Base-by-base conservation (phyloP, 768 basidiomycete genomes). In the Tricholoma sp. region DNA sequence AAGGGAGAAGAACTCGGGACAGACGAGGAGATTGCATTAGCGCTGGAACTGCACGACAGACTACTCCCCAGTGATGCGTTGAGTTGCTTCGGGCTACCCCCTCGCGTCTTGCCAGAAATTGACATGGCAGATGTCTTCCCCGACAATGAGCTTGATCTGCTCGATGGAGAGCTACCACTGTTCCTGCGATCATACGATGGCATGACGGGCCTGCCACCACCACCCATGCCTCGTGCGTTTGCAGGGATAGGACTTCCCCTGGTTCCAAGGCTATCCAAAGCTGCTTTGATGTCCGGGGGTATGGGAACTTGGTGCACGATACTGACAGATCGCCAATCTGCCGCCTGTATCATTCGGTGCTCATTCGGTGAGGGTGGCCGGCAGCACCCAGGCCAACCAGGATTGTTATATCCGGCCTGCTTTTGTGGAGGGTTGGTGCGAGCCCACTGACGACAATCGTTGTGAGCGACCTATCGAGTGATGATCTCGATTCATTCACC, bases 311-410 rank as follows among this genome's bases (percentile, higher is more conserved):
- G 80, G 66, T 92, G 87, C 10, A 91, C 83, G 59, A 81, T 78
- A 71, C 83, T 86, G 68, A 93, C 89, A 29, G 88, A 82, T 62
- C 78, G 83, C 91, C 91, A 94, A 69, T 91, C 90, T 3, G 86
- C 85, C 52, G 84, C 79, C 19, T 80, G 82, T 56, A 93, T 85
- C 61, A 79, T 68, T 60, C 79, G 77, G 63, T 80, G 77, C 69
- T 93, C 91, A 55, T 67, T 73, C 16, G 75, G 63, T 27, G 71
- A 72, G 1, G 91, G 91, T 0, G 89, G 75, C n/a, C 89, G 84
- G 76, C 91, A 94, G 76, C 91, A 94, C 37, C 91, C 91, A 41
- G 91, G 91, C 89, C 89, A 93, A 19, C 91, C 91, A 32, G 80
- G 81, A 64, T 92, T 93, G 67, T 79, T 74, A 67, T 81, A 82